These are phyloP conservation scores for Chionographis japonica DNA, from an alignment of 106 monocot species.

Conservation along the genomic window DNA sequence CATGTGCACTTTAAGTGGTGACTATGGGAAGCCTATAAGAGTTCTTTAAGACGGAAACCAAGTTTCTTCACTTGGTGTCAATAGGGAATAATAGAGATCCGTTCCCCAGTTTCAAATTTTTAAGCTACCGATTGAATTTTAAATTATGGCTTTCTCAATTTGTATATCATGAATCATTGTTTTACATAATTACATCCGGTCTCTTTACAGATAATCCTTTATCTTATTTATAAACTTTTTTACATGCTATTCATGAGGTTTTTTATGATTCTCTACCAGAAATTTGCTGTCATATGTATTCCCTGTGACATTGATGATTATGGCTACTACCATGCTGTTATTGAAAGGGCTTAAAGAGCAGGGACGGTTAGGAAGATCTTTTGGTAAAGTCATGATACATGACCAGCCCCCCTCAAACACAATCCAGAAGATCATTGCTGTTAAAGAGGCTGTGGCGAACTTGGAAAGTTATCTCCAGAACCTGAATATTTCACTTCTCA, in stretches of 20 bases:
- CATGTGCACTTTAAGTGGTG: too few species aligned
- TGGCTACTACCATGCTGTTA: constrained; percentile 60
- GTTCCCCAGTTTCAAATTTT: too few species aligned
- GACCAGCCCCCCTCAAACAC: constrained; percentile 98
- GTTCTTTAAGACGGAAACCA: too few species aligned
- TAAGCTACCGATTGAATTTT: too few species aligned
- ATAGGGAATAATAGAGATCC: too few species aligned
- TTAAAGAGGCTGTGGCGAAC: constrained; percentile 88
- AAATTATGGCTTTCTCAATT: too few species aligned
- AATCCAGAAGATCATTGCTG: constrained; percentile 80
- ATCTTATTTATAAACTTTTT: too few species aligned
- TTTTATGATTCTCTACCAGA: constrained; percentile 29
- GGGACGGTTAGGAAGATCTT: constrained; percentile 88
- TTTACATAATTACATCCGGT: too few species aligned
- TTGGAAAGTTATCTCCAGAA: constrained; percentile 76
- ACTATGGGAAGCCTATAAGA: too few species aligned
- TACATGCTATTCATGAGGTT: background rate
- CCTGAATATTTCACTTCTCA: constrained; percentile 79
- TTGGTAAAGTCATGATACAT: constrained; percentile 80
- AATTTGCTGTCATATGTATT: constrained; percentile 72
- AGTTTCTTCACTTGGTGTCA: too few species aligned
- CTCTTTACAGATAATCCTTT: too few species aligned
- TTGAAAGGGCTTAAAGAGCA: constrained; percentile 82
- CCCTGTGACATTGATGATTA: constrained; percentile 46
- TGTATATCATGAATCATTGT: too few species aligned